Conservation (phyloP, 2,329 filamentous ascomycete genomes). For the Setomelanomma holmii region DNA sequence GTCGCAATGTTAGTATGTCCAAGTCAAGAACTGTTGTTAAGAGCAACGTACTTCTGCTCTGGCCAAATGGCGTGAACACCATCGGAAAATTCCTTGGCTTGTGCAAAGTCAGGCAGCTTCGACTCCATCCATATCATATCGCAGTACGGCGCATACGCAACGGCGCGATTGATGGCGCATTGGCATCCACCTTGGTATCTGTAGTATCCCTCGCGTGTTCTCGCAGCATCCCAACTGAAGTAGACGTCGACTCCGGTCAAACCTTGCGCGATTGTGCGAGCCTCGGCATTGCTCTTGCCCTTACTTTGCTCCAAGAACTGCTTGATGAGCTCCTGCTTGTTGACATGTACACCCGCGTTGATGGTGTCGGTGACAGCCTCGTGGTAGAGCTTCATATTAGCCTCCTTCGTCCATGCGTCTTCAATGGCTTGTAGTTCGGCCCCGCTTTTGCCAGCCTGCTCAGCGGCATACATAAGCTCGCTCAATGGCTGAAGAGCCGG, state of each 20-base stretch:
- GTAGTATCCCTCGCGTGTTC: constrained; percentile 95
- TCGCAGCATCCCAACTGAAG: constrained; percentile 95
- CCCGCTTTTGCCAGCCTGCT: constrained; percentile 81
- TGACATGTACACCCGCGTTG: constrained; percentile 68
- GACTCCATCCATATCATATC: constrained; percentile 99
- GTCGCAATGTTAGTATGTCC: constrained; percentile 11
- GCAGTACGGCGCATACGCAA: constrained; percentile 91
- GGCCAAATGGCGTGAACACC: constrained; percentile 95
- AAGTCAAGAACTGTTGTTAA: neutral
- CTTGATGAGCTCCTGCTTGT: constrained; percentile 72
- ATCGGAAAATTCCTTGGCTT: constrained; percentile 91
- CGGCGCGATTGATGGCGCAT: constrained; percentile 87
- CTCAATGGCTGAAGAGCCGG: constrained; percentile 81
- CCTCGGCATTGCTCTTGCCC: constrained; percentile 86
- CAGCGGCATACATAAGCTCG: constrained; percentile 89
- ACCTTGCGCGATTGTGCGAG: constrained; percentile 77
- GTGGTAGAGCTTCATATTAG: constrained; percentile 85
- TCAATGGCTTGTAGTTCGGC: constrained; percentile 87
- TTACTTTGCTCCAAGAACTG: constrained; percentile 72
- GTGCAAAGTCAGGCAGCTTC: constrained; percentile 88
- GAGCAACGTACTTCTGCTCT: constrained; percentile 81
- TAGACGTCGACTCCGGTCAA: constrained; percentile 81
- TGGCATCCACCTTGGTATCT: constrained; percentile 89
- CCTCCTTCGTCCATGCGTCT: constrained; percentile 82
- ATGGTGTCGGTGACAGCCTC: constrained; percentile 88